Evolutionary conservation across 257 asterid species (phyloP), one percentile per base, ranked within the genome.

Genomic region (Solanum bulbocastanum): DNA sequence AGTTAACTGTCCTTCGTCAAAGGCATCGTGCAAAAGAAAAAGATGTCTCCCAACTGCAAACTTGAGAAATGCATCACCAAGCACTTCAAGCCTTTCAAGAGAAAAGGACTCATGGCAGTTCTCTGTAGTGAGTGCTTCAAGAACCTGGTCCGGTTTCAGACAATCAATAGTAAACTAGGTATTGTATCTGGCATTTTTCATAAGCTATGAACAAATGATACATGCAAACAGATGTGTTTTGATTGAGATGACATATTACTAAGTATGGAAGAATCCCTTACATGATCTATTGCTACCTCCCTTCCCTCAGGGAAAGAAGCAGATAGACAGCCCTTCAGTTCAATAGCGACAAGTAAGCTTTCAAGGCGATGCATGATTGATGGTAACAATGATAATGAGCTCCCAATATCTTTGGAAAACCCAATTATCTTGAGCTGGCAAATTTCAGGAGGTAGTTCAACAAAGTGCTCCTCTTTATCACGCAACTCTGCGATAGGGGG

Each of bases 71-170:
- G 98, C 98, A 87, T 97, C 99, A 79, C 99, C 99, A 92, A 97
- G 99, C 87, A 95, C 98, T 91, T 97, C 99, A 92, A 96, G 96
- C 91, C 99, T 95, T 93, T 97, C 99, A 88, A 96, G 96, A 89
- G 99, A 96, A 88, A 96, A 95, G 88, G 90, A 90, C 87, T 97
- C 99, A 81, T 87, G 39, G 90, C 99, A 95, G 90, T 91, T 95
- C 92, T 95, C 99, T 36, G 99, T 97, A 66, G 99, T 97, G 87
- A 97, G 94, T 87, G 99, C 99, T 94, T 97, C 98, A 91, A 97
- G 99, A 94, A 97, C 93, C 99, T 97, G 95, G 87, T 69, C 87
- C 88, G 88, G 84, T 86, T 89, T 86, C 72, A 92, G 84, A 86
- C 83, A 82, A 84, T 75, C 56, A 73, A 84, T 76, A 91, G 83